These are phyloP conservation scores for Nothopassalora personata DNA, from an alignment of 2,329 filamentous ascomycete genomes.

Conservation along the genomic window DNA sequence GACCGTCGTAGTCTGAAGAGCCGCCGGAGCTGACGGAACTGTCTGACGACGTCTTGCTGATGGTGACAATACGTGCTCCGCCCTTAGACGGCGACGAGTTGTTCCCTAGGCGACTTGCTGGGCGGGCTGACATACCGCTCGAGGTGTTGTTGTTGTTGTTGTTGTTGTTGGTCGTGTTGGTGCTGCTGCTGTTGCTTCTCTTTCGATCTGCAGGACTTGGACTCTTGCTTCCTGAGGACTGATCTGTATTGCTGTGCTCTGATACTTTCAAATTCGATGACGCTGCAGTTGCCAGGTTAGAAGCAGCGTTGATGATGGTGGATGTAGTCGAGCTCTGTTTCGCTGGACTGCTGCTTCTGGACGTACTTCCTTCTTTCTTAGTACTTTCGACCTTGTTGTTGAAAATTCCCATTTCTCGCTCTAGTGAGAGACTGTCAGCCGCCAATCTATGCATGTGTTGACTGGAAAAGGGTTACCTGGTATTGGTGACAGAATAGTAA, in stretches of 20 bases:
- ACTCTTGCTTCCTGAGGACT: not conserved
- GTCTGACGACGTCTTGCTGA: constrained; percentile 4
- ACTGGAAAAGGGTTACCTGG: no score
- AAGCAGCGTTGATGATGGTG: constrained; percentile 6
- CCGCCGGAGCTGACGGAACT: constrained; percentile 2
- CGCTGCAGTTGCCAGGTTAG: constrained; percentile 4
- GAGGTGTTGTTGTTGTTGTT: not conserved
- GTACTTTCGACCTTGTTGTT: constrained; percentile 6
- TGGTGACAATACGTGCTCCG: constrained; percentile 2
- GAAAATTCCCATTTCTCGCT: constrained; percentile 8
- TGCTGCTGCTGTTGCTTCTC: not conserved
- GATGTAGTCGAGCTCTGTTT: not conserved
- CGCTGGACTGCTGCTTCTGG: not conserved
- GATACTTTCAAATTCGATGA: constrained; percentile 4
- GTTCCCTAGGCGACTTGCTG: constrained; percentile 1
- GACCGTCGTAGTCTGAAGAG: constrained; percentile 4
- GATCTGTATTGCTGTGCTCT: not conserved
- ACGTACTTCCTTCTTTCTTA: constrained; percentile 1
- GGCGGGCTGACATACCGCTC: not conserved
- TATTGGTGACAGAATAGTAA: not conserved
- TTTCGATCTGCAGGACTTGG: not conserved
- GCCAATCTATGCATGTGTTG: no score
- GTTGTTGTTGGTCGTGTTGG: not conserved
- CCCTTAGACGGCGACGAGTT: not conserved
- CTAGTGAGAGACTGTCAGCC: constrained; percentile 1